A percentile compares a stretch with the other conserved stretches of the same genome.
These are phyloP conservation scores for Graphium sp. DNA, from an alignment of 2,329 filamentous ascomycete species.

Conservation along the genomic window DNA sequence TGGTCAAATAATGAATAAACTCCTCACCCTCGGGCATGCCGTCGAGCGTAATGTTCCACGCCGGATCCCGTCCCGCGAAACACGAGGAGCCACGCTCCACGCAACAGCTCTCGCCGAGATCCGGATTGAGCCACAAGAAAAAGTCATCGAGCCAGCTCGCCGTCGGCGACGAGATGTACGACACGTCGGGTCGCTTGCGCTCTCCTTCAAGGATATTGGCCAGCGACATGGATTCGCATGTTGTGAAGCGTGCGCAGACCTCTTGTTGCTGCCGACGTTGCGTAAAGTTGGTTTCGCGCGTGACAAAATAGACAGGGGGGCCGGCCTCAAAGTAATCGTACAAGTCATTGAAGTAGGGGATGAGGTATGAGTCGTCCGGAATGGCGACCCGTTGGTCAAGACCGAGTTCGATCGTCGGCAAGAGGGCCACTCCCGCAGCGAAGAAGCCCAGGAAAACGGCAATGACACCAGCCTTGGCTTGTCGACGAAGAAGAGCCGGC, in stretches of 20 bases:
- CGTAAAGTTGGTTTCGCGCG: conserved; percentile 64
- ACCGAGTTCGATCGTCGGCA: conserved; percentile 73
- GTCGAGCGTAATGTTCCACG: conserved; percentile 76
- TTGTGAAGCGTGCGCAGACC: conserved; percentile 79
- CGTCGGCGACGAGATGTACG: conserved; percentile 73
- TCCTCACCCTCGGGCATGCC: conserved; percentile 93
- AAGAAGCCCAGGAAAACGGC: conserved; percentile 77
- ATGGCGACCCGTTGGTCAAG: conserved; percentile 91
- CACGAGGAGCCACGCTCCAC: conserved; percentile 56
- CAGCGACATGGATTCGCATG: conserved; percentile 69
- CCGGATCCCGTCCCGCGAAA: conserved; percentile 58
- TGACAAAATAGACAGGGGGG: conserved; percentile 92
- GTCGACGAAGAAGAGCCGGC: conserved; percentile 61
- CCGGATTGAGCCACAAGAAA: conserved; percentile 89
- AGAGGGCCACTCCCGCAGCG: conserved; percentile 65
- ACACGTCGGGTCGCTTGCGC: conserved; percentile 72
- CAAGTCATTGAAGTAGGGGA: conserved; percentile 90
- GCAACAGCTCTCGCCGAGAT: conserved; percentile 53
- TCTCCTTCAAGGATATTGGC: conserved; percentile 88
- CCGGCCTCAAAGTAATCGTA: conserved; percentile 85
- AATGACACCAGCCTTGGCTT: conserved; percentile 61
- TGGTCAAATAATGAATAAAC: conserved; percentile 70
- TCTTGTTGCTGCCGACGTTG: conserved; percentile 62
- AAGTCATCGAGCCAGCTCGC: conserved; percentile 97
- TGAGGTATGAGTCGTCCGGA: conserved; percentile 84